Conservation (phyloP, 306 rosid genomes). For the Quercus bicolor region DNA sequence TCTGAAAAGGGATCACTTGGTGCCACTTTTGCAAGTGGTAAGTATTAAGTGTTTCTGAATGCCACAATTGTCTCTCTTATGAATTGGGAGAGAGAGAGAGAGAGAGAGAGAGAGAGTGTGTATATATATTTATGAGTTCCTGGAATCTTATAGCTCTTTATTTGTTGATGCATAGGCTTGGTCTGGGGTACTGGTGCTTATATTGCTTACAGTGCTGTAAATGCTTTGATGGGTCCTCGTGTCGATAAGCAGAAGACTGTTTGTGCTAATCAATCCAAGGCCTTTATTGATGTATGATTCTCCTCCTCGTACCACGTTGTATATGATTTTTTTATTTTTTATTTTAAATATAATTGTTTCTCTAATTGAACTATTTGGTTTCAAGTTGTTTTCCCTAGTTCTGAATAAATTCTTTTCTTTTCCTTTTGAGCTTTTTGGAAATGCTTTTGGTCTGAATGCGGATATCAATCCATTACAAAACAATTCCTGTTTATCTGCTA, state of each 20-base stretch:
- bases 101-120: too few species aligned
- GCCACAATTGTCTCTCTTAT: background rate
- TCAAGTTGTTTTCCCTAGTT: background rate
- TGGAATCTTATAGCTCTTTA: too few species aligned
- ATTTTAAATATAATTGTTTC: background rate
- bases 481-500: background rate
- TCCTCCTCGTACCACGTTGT: background rate
- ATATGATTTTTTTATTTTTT: background rate
- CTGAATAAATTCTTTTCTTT: background rate
- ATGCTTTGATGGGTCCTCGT: too few species aligned
- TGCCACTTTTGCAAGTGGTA: constrained; percentile 14
- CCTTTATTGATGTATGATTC: constrained; percentile 22
- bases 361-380: background rate
- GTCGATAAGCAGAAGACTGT: too few species aligned
- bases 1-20: constrained; percentile 15
- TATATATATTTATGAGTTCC: too few species aligned
- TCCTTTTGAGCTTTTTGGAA: background rate
- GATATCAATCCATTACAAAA: background rate
- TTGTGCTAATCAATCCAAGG: constrained; percentile 2
- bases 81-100: too few species aligned
- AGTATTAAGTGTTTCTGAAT: background rate
- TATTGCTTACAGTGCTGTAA: too few species aligned
- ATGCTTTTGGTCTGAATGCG: background rate
- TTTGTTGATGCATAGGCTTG: too few species aligned
- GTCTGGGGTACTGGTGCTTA: too few species aligned